A percentile compares a stretch with the other conserved stretches of the same genome.
These are phyloP conservation scores for Chaetomiaceae sp. DNA, from an alignment of 2,329 filamentous ascomycete genomes.

Conservation along the genomic window DNA sequence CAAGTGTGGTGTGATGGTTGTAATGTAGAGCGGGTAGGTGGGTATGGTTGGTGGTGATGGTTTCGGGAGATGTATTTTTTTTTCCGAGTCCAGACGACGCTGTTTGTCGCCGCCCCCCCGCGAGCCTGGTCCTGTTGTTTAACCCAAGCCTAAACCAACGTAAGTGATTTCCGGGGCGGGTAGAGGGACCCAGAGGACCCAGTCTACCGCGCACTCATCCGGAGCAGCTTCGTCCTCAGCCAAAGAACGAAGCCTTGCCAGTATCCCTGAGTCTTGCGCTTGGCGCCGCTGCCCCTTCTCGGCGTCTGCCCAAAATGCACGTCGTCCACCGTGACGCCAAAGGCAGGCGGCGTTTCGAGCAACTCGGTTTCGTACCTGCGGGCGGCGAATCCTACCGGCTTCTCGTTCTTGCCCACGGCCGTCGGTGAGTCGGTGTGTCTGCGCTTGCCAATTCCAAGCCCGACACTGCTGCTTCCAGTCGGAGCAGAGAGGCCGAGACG, in stretches of 20 bases:
- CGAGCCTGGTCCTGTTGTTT: constrained; percentile 14
- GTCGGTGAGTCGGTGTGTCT: constrained; percentile 15
- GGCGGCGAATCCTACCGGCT: constrained; percentile 40
- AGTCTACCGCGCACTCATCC: constrained; percentile 32
- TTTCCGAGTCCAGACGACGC: too few species aligned
- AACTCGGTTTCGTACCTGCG: constrained; percentile 45
- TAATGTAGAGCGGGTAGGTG: too few species aligned
- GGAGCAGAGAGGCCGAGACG: background rate
- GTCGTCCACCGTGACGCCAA: constrained; percentile 38
- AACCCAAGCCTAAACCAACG: constrained; percentile 3
- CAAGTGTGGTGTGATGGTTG: background rate
- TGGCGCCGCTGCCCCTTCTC: constrained; percentile 45
- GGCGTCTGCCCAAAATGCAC: constrained; percentile 41
- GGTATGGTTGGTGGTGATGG: background rate
- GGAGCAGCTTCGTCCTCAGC: constrained; percentile 55
- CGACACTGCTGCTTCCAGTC: background rate
- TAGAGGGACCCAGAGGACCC: background rate
- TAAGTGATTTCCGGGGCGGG: background rate
- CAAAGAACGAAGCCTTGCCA: constrained; percentile 63
- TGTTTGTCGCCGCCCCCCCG: too few species aligned
- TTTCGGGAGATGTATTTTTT: background rate
- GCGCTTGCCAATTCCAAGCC: constrained; percentile 5
- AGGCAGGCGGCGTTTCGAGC: constrained; percentile 26
- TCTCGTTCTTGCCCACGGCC: constrained; percentile 34
- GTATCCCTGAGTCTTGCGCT: constrained; percentile 56